Base-by-base conservation (phyloP, 257 asterid species). In the Scutellaria baicalensis region DNA sequence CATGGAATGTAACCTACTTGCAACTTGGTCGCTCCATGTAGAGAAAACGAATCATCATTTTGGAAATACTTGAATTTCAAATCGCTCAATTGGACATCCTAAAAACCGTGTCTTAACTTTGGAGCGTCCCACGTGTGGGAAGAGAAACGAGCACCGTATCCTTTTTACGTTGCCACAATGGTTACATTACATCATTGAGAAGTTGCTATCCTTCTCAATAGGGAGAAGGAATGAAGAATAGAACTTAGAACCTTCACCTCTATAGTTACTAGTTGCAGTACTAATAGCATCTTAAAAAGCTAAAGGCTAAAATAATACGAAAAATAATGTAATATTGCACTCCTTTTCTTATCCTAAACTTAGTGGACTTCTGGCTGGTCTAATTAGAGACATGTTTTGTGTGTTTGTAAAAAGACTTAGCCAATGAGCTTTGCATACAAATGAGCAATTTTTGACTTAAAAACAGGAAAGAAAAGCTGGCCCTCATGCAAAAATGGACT, bases 341-440 rank as follows among this genome's bases (percentile, higher is more conserved):
- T 43, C 20, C 64, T 59, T 78, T 74, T 44, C 61, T 70, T 79
- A 83, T 84, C 85, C 72, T 54, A 21, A 71, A 45, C 61, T 23
- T 73, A 79, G 87, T 83, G 90, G 88, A 74, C 23, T 74, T 80
- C 74, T 56, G 36, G 81, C 84, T 84, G 83, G 82, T 69, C 89
- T 80, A 82, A 66, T 78, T 76, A 74, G 72, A 65, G 62, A 44
- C 72, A 71, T 75, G 69, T 55, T 80, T 80, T 54, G 85, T 82
- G 83, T 70, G 59, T 20, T 43, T 59, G 68, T 71, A 27, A 68
- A 50, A 59, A 51, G 50, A 38, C 13, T 58, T 20, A 49, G 21
- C 74, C 74, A 66, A 74, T 66, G 23, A 58, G 14, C 39, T 66
- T n/a, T 44, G 56, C 35, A 8, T 51, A 11, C n/a, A 40, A 31